Percentiles rank a stretch among this genome's conserved stretches.
phyloP scores from a whole-genome alignment of 2,329 filamentous ascomycete genomes.

The Aspergillus vadensis region DNA sequence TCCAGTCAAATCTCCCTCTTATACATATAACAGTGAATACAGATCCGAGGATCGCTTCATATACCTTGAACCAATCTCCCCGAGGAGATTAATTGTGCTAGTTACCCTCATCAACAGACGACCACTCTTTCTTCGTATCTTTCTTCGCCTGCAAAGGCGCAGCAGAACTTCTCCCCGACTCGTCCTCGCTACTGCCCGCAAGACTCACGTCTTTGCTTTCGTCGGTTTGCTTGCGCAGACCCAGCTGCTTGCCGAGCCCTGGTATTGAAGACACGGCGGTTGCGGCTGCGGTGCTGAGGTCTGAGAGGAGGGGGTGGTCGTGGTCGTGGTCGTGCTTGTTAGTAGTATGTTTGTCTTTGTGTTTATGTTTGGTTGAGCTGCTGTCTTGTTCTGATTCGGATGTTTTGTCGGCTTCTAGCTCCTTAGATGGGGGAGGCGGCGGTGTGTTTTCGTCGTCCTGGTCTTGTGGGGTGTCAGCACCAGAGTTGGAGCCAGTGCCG shows the following conservation, averaged over 20 bases:
- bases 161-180: background rate
- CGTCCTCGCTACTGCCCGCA: slow-evolving; percentile 64
- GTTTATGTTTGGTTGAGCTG: slow-evolving; percentile 8
- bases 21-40: too few relatives aligned
- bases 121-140: background rate
- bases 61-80: too few relatives aligned
- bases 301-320: slow-evolving; percentile 16
- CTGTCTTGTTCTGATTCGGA: background rate
- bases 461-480: slow-evolving; percentile 32
- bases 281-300: slow-evolving; percentile 19
- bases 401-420: background rate
- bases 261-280: slow-evolving; percentile 12
- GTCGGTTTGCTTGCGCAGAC: slow-evolving; percentile 65
- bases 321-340: background rate
- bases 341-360: background rate
- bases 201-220: slow-evolving; percentile 69
- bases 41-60: too few relatives aligned
- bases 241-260: slow-evolving; percentile 59
- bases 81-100: background rate
- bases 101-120: background rate
- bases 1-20: too few relatives aligned
- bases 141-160: too few relatives aligned
- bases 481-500: slow-evolving; percentile 25
- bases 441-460: slow-evolving; percentile 16
- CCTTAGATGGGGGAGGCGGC: slow-evolving; percentile 1